Conservation (phyloP, 495 filamentous ascomycete species). For the Aspergillus sclerotiicarbonarius region DNA sequence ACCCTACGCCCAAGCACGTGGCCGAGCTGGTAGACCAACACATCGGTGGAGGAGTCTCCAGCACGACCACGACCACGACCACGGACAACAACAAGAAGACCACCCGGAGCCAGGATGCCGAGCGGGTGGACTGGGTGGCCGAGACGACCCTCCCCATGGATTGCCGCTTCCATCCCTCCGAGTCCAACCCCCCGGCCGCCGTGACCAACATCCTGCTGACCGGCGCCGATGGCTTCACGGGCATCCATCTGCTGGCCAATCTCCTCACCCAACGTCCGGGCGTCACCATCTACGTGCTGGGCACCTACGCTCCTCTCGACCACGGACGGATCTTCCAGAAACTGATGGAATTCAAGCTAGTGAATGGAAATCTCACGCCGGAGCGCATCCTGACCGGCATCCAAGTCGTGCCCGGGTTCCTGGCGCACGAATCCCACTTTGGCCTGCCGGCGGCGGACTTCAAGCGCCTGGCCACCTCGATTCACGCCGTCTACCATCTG, state of each 20-base stretch:
- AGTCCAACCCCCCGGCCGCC: background rate
- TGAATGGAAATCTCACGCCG: background rate
- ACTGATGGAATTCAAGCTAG: background rate
- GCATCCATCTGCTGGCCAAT: constrained; percentile 14
- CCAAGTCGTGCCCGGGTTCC: background rate
- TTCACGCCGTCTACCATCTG: constrained; percentile 24
- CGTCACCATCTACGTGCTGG: constrained; percentile 1
- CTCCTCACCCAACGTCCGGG: constrained; percentile 6
- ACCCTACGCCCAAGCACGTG: background rate
- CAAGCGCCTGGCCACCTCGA: constrained; percentile 11
- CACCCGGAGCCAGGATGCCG: no score
- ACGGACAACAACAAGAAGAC: no score
- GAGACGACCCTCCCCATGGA: background rate
- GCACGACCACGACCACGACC: background rate
- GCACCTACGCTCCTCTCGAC: background rate
- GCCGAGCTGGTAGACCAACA: background rate
- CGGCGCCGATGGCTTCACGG: constrained; percentile 20
- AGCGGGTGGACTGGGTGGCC: background rate
- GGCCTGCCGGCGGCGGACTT: constrained; percentile 7
- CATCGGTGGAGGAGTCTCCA: background rate
- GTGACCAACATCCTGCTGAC: constrained; percentile 8
- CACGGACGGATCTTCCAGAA: background rate
- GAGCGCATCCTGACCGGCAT: background rate
- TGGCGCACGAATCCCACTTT: background rate
- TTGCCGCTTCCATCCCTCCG: background rate